A percentile compares a stretch with the other conserved stretches of the same genome.
Conservation (phyloP, 2,329 filamentous ascomycete genomes). For the Stemphylium vesicarium region DNA sequence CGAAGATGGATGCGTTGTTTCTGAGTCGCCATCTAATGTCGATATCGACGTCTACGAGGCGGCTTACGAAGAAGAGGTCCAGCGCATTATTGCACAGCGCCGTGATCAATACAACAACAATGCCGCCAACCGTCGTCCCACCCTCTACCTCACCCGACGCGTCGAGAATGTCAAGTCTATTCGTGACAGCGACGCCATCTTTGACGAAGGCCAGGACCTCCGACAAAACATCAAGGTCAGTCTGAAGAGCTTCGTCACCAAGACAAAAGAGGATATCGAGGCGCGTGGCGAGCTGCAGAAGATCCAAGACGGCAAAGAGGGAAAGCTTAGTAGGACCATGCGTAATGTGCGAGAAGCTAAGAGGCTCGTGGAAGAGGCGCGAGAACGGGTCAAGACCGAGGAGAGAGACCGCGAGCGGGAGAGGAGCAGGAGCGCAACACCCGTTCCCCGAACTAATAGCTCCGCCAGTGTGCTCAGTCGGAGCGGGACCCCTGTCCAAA, state of each 20-base stretch:
- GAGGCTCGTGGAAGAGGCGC: slow-evolving; percentile 44
- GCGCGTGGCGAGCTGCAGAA: slow-evolving; percentile 42
- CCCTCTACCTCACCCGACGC: slow-evolving; percentile 62
- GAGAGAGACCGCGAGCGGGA: slow-evolving; percentile 35
- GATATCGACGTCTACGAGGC: slow-evolving; percentile 89
- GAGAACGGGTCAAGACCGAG: slow-evolving; percentile 40
- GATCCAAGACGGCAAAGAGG: slow-evolving; percentile 42
- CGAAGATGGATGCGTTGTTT: slow-evolving; percentile 62
- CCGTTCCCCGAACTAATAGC: slow-evolving; percentile 29
- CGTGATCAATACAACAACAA: slow-evolving; percentile 42
- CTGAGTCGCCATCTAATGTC: slow-evolving; percentile 82
- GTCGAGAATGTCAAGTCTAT: slow-evolving; percentile 54
- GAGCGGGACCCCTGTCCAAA: slow-evolving; percentile 29
- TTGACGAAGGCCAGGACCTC: slow-evolving; percentile 37
- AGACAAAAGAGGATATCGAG: slow-evolving; percentile 44
- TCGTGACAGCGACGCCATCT: slow-evolving; percentile 42
- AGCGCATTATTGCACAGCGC: slow-evolving; percentile 66
- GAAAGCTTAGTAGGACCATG: slow-evolving; percentile 39
- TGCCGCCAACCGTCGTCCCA: slow-evolving; percentile 50
- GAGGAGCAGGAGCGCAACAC: slow-evolving; percentile 34
- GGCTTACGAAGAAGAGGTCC: slow-evolving; percentile 83
- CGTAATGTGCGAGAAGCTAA: slow-evolving; percentile 42
- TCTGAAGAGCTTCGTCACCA: slow-evolving; percentile 46
- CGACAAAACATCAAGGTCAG: slow-evolving; percentile 39
- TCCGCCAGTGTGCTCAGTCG: slow-evolving; percentile 26